Conservation (phyloP, 1,284 basidiomycete species). For the Rhodofomes roseus region DNA sequence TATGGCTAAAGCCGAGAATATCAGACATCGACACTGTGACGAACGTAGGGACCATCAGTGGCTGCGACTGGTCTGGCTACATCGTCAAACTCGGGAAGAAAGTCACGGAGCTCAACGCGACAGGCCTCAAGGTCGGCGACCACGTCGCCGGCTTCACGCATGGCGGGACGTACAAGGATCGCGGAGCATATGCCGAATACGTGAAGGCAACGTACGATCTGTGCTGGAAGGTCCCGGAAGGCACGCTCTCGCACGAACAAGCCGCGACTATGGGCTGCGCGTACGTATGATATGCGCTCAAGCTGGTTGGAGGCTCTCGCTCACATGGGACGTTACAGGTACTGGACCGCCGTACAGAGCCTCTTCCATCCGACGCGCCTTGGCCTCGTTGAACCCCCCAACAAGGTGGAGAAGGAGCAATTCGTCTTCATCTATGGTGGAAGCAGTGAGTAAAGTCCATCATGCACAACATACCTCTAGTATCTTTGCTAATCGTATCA, state of each 20-base stretch:
- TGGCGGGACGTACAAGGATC: slow-evolving; percentile 15
- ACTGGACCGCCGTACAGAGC: slow-evolving; percentile 30
- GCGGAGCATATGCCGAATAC: slow-evolving; percentile 36
- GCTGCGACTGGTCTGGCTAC: slow-evolving; percentile 20
- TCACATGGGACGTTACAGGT: slow-evolving; percentile 1
- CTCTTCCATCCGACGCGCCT: slow-evolving; percentile 18
- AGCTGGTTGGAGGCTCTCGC: neutral
- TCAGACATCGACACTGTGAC: neutral
- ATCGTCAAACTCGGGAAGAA: slow-evolving; percentile 19
- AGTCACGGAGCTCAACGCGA: slow-evolving; percentile 5
- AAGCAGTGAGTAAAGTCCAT: neutral
- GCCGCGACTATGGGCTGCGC: slow-evolving; percentile 35
- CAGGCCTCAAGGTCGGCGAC: slow-evolving; percentile 15
- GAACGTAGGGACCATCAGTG: slow-evolving; percentile 13
- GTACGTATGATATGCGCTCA: slow-evolving; percentile 16
- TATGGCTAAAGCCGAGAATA: neutral
- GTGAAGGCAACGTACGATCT: slow-evolving; percentile 28
- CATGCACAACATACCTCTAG: too few species aligned
- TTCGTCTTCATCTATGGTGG: neutral
- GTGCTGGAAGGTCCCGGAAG: slow-evolving; percentile 29
- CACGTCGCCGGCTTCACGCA: slow-evolving; percentile 19
- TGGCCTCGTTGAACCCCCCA: neutral
- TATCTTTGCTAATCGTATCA: too few species aligned
- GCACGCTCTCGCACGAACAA: slow-evolving; percentile 25
- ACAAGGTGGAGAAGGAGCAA: neutral